phyloP scores from a whole-genome alignment of 768 basidiomycete genomes.

The Trametes coccinea region DNA sequence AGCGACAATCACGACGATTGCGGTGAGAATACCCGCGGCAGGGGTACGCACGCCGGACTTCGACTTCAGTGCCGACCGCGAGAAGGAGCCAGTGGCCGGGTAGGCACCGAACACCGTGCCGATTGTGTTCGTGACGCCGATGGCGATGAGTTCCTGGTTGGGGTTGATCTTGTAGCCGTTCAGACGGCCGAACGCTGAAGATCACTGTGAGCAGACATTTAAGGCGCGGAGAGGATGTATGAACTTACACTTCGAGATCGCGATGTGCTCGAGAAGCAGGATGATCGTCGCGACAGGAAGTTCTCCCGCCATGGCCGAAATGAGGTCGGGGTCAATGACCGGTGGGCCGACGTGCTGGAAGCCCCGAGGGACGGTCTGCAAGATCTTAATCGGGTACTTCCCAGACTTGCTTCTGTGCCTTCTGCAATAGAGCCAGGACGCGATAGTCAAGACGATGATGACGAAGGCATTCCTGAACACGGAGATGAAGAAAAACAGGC shows the following conservation, averaged over 20 bases:
- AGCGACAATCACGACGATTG: conserved; percentile 88
- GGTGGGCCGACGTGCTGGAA: conserved; percentile 61
- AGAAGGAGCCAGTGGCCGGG: conserved; percentile 98
- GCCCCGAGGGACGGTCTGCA: conserved; percentile 83
- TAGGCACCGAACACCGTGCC: conserved; percentile 91
- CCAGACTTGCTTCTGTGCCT: conserved; percentile 57
- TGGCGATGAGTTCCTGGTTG: conserved; percentile 94
- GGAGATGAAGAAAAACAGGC: conserved; percentile 74
- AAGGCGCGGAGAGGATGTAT: background rate
- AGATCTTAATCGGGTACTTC: conserved; percentile 81
- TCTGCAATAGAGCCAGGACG: conserved; percentile 82
- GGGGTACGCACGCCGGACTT: conserved; percentile 99
- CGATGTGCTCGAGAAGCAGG: conserved; percentile 92
- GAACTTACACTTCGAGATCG: conserved; percentile 88
- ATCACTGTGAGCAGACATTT: background rate
- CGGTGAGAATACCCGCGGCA: conserved; percentile 80
- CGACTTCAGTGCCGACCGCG: conserved; percentile 93
- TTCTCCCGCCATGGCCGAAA: conserved; percentile 70
- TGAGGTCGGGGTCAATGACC: conserved; percentile 47
- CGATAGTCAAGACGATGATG: conserved; percentile 81
- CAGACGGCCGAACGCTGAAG: conserved; percentile 83
- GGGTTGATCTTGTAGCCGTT: conserved; percentile 95
- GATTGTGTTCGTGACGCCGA: conserved; percentile 93
- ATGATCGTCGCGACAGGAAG: conserved; percentile 87
- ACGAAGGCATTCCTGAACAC: conserved; percentile 86